Evolutionary conservation across 345 rosid genomes (phyloP), one percentile per base, ranked within the genome.

Genomic region (Populus alba): DNA sequence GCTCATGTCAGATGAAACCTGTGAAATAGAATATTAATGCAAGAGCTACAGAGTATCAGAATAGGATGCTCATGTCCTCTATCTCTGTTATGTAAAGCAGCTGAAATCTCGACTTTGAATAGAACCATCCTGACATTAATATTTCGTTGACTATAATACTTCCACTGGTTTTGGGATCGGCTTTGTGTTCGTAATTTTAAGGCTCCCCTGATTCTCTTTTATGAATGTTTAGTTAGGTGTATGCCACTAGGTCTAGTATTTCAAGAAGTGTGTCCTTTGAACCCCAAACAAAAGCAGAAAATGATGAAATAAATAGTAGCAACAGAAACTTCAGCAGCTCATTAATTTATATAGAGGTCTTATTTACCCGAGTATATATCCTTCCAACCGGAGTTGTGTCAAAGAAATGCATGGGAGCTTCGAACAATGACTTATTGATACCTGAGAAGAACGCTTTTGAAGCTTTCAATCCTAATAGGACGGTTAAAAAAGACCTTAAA

Each of bases 371-470:
- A 74, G 62, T 70, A 31, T 78, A 66, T 8, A 86, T 83, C 66
- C 86, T 66, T 3, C 84, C 84, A 6, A 77, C 72, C 0, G 88
- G 83, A 22, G 88, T 83, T 7, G 86, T 83, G 41, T 86, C 85
- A 39, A 71, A 86, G 75, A 86, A 86, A 25, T 49, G 70, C 81
- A 86, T 83, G 1, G 86, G 85, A 45, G 86, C 85, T 25, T 71
- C 68, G 74, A 86, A 83, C 13, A 86, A 37, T 8, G 82, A 77
- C 49, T 77, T 66, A 22, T 41, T 67, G 62, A 85, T 22, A 31
- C 65, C 66, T 0, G 65, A 68, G 67, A 82, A 85, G 73, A 85
- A 70, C 11, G 81, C 31, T 47, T 76, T 51, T 2, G 86, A 75
- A 37, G 84, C 77, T 39, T 75, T 78, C 18, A 66, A 25, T n/a